Evolutionary conservation across 257 asterid species (phyloP).

Genomic region (Nicotiana paniculata): DNA sequence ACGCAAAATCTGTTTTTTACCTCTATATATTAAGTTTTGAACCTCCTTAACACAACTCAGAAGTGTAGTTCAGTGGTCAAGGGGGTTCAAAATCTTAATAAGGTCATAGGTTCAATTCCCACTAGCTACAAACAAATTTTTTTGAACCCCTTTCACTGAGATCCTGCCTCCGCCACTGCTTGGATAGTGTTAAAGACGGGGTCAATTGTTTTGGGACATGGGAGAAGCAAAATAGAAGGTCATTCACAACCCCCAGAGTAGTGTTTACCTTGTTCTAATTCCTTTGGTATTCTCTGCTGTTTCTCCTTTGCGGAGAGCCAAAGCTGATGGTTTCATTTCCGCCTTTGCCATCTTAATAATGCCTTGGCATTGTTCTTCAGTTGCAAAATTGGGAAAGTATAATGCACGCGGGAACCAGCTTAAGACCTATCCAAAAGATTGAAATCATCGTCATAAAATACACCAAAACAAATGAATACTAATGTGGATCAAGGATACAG

Average conservation of each 20-base stretch:
- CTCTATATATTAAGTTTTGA: too few relatives aligned
- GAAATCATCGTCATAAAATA: not conserved
- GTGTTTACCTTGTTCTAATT: slow-evolving; percentile 81
- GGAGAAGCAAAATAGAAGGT: not conserved
- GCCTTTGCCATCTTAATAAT: slow-evolving; percentile 53
- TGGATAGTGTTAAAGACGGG: not conserved
- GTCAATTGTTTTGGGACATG: not conserved
- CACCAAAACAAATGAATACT: not conserved
- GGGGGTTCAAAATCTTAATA: too few relatives aligned
- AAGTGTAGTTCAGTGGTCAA: too few relatives aligned
- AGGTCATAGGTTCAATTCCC: too few relatives aligned
- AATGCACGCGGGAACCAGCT: slow-evolving; percentile 89
- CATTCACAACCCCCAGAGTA: not conserved
- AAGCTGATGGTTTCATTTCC: slow-evolving; percentile 56
- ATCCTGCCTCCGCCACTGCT: not conserved
- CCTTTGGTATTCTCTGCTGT: slow-evolving; percentile 75
- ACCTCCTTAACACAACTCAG: too few relatives aligned
- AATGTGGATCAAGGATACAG: slow-evolving; percentile 11
- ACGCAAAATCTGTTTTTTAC: too few relatives aligned
- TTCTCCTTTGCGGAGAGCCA: slow-evolving; percentile 86
- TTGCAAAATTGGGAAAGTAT: slow-evolving; percentile 86
- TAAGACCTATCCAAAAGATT: slow-evolving; percentile 43
- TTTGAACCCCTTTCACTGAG: too few relatives aligned
- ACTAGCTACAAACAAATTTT: too few relatives aligned
- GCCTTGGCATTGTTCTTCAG: slow-evolving; percentile 69